A percentile compares a stretch with the other conserved stretches of the same genome.
phyloP scores from a whole-genome alignment of 2,329 filamentous ascomycete species.

The Cladosporium sp. region DNA sequence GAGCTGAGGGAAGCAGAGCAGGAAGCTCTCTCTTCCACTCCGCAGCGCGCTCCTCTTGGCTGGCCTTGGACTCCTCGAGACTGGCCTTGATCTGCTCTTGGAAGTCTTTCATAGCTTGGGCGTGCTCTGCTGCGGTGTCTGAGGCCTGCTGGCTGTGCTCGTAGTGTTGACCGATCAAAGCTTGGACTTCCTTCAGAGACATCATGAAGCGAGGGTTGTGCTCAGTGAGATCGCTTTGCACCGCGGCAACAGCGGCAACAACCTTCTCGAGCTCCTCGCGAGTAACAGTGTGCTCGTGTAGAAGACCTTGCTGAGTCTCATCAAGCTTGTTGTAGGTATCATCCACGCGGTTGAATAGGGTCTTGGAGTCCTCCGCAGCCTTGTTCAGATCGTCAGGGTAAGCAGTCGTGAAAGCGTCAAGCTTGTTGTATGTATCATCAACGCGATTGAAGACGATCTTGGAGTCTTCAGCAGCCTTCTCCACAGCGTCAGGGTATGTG shows the following conservation, averaged over 20 bases:
- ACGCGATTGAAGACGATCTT: conserved; percentile 81
- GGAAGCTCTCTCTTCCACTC: conserved; percentile 42
- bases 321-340: conserved; percentile 72
- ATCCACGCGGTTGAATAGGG: conserved; percentile 77
- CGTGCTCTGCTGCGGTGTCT: conserved; percentile 32
- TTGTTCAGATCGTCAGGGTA: conserved; percentile 63
- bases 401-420: conserved; percentile 1
- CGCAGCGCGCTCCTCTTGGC: conserved; percentile 37
- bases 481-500: conserved; percentile 64
- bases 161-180: conserved; percentile 78
- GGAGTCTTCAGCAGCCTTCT: conserved; percentile 82
- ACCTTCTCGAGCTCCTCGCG: conserved; percentile 76
- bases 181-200: conserved; percentile 78
- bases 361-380: conserved; percentile 81
- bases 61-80: conserved; percentile 41
- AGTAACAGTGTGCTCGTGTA: conserved; percentile 76
- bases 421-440: conserved; percentile 59
- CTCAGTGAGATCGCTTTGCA: conserved; percentile 76
- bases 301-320: conserved; percentile 67
- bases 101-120: conserved; percentile 40
- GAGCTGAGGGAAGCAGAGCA: conserved; percentile 41
- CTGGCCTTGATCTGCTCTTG: conserved; percentile 40
- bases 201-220: conserved; percentile 86
- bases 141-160: conserved; percentile 70
- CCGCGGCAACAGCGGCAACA: conserved; percentile 64